Evolutionary conservation across 2,329 filamentous ascomycete genomes (phyloP).

Genomic region (Colletotrichum lini): DNA sequence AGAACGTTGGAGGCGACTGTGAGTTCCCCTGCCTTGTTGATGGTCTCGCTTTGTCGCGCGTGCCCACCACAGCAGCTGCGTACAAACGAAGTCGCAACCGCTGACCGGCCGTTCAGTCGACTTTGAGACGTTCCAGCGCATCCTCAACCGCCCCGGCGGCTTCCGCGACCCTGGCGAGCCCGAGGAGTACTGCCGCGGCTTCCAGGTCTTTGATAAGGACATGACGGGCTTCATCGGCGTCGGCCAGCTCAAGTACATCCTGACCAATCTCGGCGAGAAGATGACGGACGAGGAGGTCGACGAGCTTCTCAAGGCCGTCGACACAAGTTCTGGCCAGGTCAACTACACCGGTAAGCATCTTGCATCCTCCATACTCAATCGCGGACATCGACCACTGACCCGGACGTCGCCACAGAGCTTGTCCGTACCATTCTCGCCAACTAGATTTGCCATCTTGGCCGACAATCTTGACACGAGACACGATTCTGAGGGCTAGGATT

Average conservation of each 20-base stretch:
- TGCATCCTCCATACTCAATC: too few relatives aligned
- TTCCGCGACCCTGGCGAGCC: slow-evolving; percentile 99
- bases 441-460: slow-evolving; percentile 57
- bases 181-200: slow-evolving; percentile 97
- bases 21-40: slow-evolving; percentile 59
- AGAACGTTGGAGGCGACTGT: slow-evolving; percentile 92
- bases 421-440: slow-evolving; percentile 91
- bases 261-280: slow-evolving; percentile 99
- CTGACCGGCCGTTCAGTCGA: slow-evolving; percentile 75
- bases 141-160: slow-evolving; percentile 96
- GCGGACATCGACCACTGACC: neutral
- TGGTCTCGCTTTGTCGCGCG: too few relatives aligned
- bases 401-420: slow-evolving; percentile 70
- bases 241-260: slow-evolving; percentile 96
- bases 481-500: neutral
- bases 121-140: slow-evolving; percentile 96
- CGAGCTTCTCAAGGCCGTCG: slow-evolving; percentile 97
- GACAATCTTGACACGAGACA: neutral
- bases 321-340: slow-evolving; percentile 95
- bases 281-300: slow-evolving; percentile 99
- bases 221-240: slow-evolving; percentile 98
- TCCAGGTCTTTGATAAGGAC: slow-evolving; percentile 99
- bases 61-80: neutral
- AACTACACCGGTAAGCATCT: slow-evolving; percentile 88
- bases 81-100: neutral